phyloP scores from a whole-genome alignment of 2,329 filamentous ascomycete species.

The Rhexocercosporidium sp. region DNA sequence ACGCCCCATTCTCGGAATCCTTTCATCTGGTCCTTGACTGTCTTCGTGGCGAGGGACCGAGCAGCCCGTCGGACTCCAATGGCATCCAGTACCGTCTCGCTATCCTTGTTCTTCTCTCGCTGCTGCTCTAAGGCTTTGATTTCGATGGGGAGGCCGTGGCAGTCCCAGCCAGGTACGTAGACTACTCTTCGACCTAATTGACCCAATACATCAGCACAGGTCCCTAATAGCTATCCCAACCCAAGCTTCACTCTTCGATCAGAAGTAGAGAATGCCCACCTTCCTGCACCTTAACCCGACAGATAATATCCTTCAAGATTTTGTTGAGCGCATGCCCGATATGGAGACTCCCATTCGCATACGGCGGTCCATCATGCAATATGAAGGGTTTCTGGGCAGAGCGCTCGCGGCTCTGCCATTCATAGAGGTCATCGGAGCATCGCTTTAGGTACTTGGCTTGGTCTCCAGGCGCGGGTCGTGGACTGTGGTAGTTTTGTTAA shows the following conservation, averaged over 20 bases:
- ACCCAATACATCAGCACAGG: background rate
- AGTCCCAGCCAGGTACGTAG: conserved; percentile 96
- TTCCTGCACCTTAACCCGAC: conserved; percentile 78
- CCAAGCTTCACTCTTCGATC: background rate
- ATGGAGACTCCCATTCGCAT: conserved; percentile 91
- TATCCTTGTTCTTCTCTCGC: conserved; percentile 30
- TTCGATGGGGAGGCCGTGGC: conserved; percentile 96
- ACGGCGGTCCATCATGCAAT: conserved; percentile 94
- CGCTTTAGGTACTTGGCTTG: conserved; percentile 66
- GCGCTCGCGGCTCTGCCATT: conserved; percentile 69
- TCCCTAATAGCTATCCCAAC: background rate
- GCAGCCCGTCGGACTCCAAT: conserved; percentile 69
- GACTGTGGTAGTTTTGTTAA: conserved; percentile 32
- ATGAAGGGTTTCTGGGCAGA: conserved; percentile 63
- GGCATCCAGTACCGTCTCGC: conserved; percentile 50
- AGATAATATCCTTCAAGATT: conserved; percentile 92
- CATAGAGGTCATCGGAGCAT: conserved; percentile 88
- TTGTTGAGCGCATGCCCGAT: conserved; percentile 97
- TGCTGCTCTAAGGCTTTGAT: conserved; percentile 75
- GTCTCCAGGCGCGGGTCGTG: conserved; percentile 48
- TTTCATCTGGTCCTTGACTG: conserved; percentile 74
- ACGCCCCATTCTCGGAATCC: conserved; percentile 76
- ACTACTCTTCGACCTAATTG: conserved; percentile 65
- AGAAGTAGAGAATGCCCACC: conserved; percentile 48
- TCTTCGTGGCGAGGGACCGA: conserved; percentile 67